These are phyloP conservation scores for Sequoiadendron giganteum DNA, from an alignment of 75 land plant species.

Conservation along the genomic window DNA sequence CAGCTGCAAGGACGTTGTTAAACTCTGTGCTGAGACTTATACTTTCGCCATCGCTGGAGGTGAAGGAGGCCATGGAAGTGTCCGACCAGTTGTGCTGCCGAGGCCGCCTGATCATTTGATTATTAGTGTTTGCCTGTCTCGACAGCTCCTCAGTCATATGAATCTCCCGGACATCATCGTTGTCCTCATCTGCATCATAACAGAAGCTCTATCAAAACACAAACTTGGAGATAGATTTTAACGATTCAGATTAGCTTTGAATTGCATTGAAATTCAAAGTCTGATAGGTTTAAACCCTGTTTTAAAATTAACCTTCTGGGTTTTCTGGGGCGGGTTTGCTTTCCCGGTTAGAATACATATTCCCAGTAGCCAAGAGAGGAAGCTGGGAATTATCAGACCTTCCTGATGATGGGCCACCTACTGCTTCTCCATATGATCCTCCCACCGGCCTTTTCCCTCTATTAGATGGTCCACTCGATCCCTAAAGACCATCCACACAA, in stretches of 20 bases:
- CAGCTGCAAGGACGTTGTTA: not conserved
- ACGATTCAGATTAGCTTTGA: not conserved
- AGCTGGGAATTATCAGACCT: not conserved
- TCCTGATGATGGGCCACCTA: not conserved
- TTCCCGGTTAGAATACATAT: not conserved
- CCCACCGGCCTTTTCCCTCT: not conserved
- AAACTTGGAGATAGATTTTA: not conserved
- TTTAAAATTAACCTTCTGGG: not conserved
- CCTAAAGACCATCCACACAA: not conserved
- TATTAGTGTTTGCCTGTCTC: not conserved
- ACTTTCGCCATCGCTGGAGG: slow-evolving; percentile 1
- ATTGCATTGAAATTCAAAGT: not conserved
- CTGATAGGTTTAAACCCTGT: not conserved
- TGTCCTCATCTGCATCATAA: not conserved
- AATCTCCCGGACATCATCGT: not conserved
- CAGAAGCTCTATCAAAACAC: not conserved
- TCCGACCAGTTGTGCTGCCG: slow-evolving; percentile 10
- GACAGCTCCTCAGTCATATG: not conserved
- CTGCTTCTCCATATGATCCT: not conserved
- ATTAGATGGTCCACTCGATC: not conserved
- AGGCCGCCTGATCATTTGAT: not conserved
- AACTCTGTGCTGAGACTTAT: slow-evolving; percentile 13
- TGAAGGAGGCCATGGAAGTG: slow-evolving; percentile 5
- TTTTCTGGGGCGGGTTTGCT: not conserved
- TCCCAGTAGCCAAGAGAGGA: not conserved